A percentile compares a stretch with the other conserved stretches of the same genome.
Conservation (phyloP, 1,284 basidiomycete species). For the Microbotryum saponariae region DNA sequence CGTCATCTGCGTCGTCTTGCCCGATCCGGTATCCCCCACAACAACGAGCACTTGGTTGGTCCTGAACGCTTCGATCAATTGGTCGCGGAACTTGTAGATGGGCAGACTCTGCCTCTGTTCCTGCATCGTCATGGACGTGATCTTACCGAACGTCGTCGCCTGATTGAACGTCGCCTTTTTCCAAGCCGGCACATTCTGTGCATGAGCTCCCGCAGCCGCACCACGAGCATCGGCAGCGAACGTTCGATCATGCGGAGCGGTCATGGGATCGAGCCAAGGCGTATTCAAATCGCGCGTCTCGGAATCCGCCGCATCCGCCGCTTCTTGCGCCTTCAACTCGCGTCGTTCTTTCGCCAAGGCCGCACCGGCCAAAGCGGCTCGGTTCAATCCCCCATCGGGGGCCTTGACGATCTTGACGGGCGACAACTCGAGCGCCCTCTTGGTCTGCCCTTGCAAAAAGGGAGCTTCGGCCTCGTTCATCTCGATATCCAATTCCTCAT, state of each 20-base stretch:
- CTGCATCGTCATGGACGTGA: conserved; percentile 81
- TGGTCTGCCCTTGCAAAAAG: conserved; percentile 93
- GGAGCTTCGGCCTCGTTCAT: conserved; percentile 94
- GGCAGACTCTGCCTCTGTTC: conserved; percentile 87
- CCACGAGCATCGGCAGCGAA: conserved; percentile 93
- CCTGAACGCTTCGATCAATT: conserved; percentile 79
- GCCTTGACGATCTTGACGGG: conserved; percentile 86
- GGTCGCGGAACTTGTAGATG: conserved; percentile 91
- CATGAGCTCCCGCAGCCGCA: conserved; percentile 48
- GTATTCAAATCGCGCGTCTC: conserved; percentile 86
- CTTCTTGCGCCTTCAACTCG: conserved; percentile 88
- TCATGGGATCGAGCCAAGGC: conserved; percentile 98
- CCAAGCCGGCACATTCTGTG: conserved; percentile 79
- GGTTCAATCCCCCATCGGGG: conserved; percentile 58
- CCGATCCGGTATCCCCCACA: conserved; percentile 88
- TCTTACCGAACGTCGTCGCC: conserved; percentile 90
- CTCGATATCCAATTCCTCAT: conserved; percentile 95
- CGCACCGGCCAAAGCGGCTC: conserved; percentile 88
- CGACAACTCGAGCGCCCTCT: conserved; percentile 86
- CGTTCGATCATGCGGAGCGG: conserved; percentile 70
- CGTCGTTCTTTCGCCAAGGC: conserved; percentile 89
- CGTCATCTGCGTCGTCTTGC: conserved; percentile 90
- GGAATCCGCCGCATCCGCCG: conserved; percentile 87
- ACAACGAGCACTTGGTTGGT: conserved; percentile 92
- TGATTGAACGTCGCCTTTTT: conserved; percentile 91